Percentiles rank a stretch among this genome's conserved stretches.
phyloP scores from a whole-genome alignment of 257 asterid genomes.

The Penstemon barbatus region DNA sequence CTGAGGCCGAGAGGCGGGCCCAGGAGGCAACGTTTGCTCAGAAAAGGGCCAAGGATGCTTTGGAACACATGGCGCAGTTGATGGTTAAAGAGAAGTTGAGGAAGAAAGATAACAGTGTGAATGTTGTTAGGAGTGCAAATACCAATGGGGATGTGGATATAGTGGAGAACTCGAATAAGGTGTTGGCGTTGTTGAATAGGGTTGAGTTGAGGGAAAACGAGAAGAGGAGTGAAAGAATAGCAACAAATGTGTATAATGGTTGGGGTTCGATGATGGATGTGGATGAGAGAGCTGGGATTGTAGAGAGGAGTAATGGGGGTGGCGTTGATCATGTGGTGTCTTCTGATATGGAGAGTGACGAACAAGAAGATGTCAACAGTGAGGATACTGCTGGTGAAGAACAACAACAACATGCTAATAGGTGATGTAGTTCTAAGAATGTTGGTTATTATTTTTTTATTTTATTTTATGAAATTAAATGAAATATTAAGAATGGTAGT shows the following conservation, averaged over 20 bases:
- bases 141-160: conserved; percentile 35
- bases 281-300: conserved; percentile 34
- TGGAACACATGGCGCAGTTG: conserved; percentile 57
- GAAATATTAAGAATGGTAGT: too few relatives aligned
- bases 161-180: conserved; percentile 44
- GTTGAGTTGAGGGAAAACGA: conserved; percentile 55
- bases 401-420: too few relatives aligned
- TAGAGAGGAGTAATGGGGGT: conserved; percentile 9
- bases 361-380: too few relatives aligned
- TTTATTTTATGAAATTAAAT: too few relatives aligned
- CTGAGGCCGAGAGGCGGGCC: conserved; percentile 69
- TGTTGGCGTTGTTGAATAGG: conserved; percentile 45
- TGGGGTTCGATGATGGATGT: conserved; percentile 43
- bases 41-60: conserved; percentile 74
- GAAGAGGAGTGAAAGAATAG: conserved; percentile 22
- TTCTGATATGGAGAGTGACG: too few relatives aligned
- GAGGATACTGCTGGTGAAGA: too few relatives aligned
- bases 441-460: too few relatives aligned
- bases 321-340: conserved; percentile 11
- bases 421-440: too few relatives aligned
- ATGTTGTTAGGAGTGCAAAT: conserved; percentile 15
- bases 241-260: conserved; percentile 22
- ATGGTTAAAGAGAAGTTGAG: conserved; percentile 53
- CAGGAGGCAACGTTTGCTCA: conserved; percentile 70
- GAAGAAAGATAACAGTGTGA: conserved; percentile 36